Conservation (phyloP, 2,329 filamentous ascomycete genomes). For the Aureobasidium sp. region DNA sequence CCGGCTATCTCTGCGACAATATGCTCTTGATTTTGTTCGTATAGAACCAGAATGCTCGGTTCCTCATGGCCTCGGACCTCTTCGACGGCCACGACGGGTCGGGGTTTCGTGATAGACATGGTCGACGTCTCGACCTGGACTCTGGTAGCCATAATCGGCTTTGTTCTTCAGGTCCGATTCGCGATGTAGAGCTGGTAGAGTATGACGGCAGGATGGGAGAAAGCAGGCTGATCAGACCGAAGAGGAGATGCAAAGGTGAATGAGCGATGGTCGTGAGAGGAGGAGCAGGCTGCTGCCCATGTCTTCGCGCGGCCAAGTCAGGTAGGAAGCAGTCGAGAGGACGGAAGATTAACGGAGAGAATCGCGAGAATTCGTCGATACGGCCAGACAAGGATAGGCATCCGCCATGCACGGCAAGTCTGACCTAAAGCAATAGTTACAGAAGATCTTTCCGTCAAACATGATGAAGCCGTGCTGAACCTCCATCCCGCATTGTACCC, state of each 20-base stretch:
- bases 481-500: constrained; percentile 8
- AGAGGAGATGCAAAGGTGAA: neutral
- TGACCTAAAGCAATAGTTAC: neutral
- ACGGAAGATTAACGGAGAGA: constrained; percentile 14
- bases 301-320: neutral
- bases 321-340: constrained; percentile 2
- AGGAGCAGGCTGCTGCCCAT: neutral
- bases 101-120: constrained; percentile 11
- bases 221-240: neutral
- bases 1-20: constrained; percentile 72
- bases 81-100: constrained; percentile 22
- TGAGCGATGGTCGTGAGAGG: neutral
- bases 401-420: constrained; percentile 1
- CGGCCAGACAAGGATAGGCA: constrained; percentile 1
- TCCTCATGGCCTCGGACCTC: constrained; percentile 28
- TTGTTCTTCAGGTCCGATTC: neutral
- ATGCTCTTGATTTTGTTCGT: constrained; percentile 62
- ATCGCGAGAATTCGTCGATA: neutral
- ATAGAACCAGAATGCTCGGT: constrained; percentile 50
- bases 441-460: constrained; percentile 4
- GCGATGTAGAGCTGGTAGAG: neutral
- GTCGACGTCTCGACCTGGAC: constrained; percentile 16
- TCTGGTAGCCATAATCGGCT: constrained; percentile 17
- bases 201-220: neutral
- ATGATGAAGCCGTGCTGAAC: neutral